Evolutionary conservation across 129 eudicot species (phyloP).

Genomic region (Flaveria linearis): DNA sequence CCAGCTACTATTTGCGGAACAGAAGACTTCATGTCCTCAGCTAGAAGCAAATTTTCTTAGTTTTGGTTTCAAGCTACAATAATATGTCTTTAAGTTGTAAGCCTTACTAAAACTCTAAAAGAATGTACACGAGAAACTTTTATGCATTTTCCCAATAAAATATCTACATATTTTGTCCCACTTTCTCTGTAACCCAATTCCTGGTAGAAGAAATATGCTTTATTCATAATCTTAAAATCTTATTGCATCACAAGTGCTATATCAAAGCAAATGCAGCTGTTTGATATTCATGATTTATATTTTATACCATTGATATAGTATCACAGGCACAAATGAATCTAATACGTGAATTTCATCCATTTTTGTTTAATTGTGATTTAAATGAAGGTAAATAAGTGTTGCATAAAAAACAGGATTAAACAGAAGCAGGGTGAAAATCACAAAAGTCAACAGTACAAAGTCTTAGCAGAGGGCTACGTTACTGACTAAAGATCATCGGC

Average conservation of each 20-base stretch:
- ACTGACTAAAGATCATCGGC: background rate
- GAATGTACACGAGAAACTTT: too few species aligned
- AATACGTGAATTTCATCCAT: background rate
- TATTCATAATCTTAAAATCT: background rate
- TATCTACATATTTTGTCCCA: background rate
- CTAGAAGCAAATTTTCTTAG: too few species aligned
- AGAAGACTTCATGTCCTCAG: too few species aligned
- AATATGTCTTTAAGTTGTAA: too few species aligned
- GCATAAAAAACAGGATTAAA: background rate
- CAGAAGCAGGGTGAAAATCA: background rate
- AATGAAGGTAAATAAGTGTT: background rate
- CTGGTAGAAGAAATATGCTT: background rate
- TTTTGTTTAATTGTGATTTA: background rate
- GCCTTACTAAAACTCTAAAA: too few species aligned
- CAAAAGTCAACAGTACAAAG: background rate
- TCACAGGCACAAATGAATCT: too few species aligned
- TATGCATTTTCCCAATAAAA: background rate
- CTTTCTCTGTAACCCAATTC: background rate
- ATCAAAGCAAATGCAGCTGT: conserved; percentile 1
- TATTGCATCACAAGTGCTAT: background rate
- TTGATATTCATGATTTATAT: background rate
- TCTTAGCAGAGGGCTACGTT: background rate
- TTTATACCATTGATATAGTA: background rate
- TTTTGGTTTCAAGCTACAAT: too few species aligned
- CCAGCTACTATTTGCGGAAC: background rate